Evolutionary conservation across 805 yeast species (phyloP).

Genomic region (Kazachstania bromeliacearum): DNA sequence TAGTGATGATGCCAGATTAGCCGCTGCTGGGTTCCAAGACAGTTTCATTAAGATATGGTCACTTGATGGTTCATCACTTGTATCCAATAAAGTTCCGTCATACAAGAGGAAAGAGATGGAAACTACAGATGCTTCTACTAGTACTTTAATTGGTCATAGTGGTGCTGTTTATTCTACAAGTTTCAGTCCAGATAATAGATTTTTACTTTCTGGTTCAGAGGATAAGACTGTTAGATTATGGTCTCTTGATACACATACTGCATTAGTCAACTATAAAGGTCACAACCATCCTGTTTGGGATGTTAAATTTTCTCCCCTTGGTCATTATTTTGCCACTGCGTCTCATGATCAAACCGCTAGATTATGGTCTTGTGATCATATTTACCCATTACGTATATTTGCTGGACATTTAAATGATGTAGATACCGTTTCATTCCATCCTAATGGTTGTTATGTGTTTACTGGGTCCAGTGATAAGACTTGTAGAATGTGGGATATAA

Average conservation of each 20-base stretch:
- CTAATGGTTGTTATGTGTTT: slow-evolving; percentile 86
- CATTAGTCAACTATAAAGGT: slow-evolving; percentile 89
- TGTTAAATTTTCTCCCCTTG: slow-evolving; percentile 86
- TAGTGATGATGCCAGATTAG: slow-evolving; percentile 75
- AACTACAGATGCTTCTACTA: slow-evolving; percentile 19
- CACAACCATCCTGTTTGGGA: slow-evolving; percentile 98
- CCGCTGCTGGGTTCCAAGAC: slow-evolving; percentile 93
- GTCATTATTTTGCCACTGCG: slow-evolving; percentile 97
- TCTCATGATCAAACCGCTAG: slow-evolving; percentile 97
- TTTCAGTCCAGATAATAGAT: slow-evolving; percentile 83
- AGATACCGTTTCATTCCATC: slow-evolving; percentile 90
- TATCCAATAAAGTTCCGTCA: slow-evolving; percentile 50
- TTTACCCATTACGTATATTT: slow-evolving; percentile 88
- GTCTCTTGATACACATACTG: slow-evolving; percentile 86
- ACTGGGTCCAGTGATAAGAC: slow-evolving; percentile 96
- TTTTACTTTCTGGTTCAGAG: slow-evolving; percentile 73
- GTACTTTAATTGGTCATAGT: slow-evolving; percentile 70
- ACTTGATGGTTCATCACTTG: slow-evolving; percentile 79
- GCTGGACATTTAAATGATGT: slow-evolving; percentile 97
- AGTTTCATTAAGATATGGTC: slow-evolving; percentile 88
- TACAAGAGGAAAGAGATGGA: slow-evolving; percentile 35
- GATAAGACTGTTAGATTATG: slow-evolving; percentile 88
- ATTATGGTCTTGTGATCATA: slow-evolving; percentile 96
- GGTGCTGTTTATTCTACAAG: slow-evolving; percentile 89
- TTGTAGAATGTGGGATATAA: slow-evolving; percentile 96